phyloP scores from a whole-genome alignment of 768 basidiomycete species.

The Amylocystis lapponica region DNA sequence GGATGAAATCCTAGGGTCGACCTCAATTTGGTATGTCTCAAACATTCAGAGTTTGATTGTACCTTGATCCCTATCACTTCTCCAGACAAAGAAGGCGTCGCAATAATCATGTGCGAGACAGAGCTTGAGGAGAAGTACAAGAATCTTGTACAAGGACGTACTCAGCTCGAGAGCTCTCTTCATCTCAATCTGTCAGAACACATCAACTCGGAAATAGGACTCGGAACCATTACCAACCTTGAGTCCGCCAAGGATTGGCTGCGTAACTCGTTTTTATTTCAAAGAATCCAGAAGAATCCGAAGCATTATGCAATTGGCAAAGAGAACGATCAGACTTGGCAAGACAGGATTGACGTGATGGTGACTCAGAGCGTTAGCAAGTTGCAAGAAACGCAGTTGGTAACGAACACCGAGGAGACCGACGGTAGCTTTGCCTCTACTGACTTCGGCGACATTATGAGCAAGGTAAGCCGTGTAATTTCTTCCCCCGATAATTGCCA shows the following conservation, averaged over 20 bases:
- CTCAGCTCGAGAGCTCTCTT: slow-evolving; percentile 78
- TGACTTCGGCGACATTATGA: slow-evolving; percentile 82
- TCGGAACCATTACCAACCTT: slow-evolving; percentile 73
- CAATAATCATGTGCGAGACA: slow-evolving; percentile 76
- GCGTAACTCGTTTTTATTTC: slow-evolving; percentile 78
- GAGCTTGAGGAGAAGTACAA: slow-evolving; percentile 70
- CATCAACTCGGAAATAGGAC: slow-evolving; percentile 88
- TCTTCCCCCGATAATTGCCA: not conserved
- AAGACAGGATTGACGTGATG: slow-evolving; percentile 65
- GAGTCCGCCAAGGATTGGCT: slow-evolving; percentile 79
- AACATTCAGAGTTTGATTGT: not conserved
- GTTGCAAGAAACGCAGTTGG: slow-evolving; percentile 56
- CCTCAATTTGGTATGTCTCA: slow-evolving; percentile 74
- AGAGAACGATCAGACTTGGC: slow-evolving; percentile 53
- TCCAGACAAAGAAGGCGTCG: slow-evolving; percentile 76
- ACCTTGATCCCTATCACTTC: not conserved
- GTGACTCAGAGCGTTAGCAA: slow-evolving; percentile 59
- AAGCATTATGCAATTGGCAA: slow-evolving; percentile 64
- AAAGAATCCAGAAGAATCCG: slow-evolving; percentile 82
- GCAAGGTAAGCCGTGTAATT: slow-evolving; percentile 55
- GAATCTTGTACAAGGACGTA: slow-evolving; percentile 61
- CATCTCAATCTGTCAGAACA: slow-evolving; percentile 85
- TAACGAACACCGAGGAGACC: slow-evolving; percentile 38
- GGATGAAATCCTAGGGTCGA: slow-evolving; percentile 54
- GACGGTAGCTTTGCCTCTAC: slow-evolving; percentile 50